Percentiles rank a stretch among this genome's conserved stretches.
Conservation (phyloP, 2,329 filamentous ascomycete genomes). For the Trichoderma harzianum region DNA sequence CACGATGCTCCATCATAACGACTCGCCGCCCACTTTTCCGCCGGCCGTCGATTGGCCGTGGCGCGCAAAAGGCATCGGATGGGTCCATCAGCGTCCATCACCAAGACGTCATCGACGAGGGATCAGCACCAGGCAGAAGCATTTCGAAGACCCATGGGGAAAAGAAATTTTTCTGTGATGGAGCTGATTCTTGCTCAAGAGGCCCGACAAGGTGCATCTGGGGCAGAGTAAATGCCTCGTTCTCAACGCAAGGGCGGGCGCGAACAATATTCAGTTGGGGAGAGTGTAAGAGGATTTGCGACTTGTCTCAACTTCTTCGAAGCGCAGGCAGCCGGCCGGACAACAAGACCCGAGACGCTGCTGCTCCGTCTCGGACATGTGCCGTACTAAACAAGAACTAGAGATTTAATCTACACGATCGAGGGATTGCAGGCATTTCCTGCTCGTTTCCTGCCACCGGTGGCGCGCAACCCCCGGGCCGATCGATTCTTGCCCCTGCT, state of each 20-base stretch:
- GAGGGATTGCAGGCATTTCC: background rate
- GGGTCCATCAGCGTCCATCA: constrained; percentile 16
- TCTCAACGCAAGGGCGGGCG: constrained; percentile 1
- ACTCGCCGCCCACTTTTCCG: background rate
- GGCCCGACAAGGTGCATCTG: background rate
- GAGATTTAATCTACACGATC: constrained; percentile 10
- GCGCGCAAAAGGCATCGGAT: background rate
- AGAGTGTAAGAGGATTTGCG: background rate
- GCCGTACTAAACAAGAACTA: background rate
- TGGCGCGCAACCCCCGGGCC: background rate
- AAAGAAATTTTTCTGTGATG: background rate
- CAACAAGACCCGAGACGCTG: background rate
- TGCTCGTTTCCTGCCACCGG: background rate
- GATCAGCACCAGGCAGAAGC: constrained; percentile 18
- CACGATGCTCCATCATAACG: constrained; percentile 9
- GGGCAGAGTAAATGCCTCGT: background rate
- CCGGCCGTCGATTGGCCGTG: constrained; percentile 1
- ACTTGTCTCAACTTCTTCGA: background rate
- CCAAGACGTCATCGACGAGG: constrained; percentile 13
- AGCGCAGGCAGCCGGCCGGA: background rate
- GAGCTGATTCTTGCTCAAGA: background rate
- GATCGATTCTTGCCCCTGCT: constrained; percentile 12
- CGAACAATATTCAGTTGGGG: background rate
- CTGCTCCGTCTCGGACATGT: background rate
- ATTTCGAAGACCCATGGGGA: constrained; percentile 4